A percentile compares a stretch with the other conserved stretches of the same genome.
Conservation (phyloP, 2,329 filamentous ascomycete species). For the Cytospora piceicola region DNA sequence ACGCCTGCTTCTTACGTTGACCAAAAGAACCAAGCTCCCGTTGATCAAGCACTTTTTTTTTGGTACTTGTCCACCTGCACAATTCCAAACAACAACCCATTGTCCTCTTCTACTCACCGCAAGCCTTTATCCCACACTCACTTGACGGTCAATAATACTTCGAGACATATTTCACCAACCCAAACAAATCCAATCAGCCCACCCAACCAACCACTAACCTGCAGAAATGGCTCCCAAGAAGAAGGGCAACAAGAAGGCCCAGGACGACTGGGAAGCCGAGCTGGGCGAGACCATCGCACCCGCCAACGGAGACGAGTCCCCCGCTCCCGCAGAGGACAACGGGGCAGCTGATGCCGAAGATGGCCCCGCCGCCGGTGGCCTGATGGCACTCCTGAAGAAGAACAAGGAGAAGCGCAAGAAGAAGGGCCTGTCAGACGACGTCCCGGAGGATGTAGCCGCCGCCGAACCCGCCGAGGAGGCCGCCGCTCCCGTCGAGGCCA, state of each 20-base stretch:
- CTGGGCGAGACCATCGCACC: constrained; percentile 78
- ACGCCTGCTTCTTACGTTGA: background rate
- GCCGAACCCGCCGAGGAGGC: constrained; percentile 54
- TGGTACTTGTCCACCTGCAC: constrained; percentile 1
- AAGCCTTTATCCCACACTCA: background rate
- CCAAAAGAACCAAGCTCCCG: background rate
- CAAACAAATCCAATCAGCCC: background rate
- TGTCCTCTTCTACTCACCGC: background rate
- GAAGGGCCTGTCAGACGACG: constrained; percentile 77
- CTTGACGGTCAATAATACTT: background rate
- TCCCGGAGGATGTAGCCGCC: constrained; percentile 64
- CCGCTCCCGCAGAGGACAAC: constrained; percentile 47
- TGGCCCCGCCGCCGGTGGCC: constrained; percentile 60
- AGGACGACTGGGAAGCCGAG: constrained; percentile 94
- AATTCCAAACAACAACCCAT: constrained; percentile 9
- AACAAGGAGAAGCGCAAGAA: constrained; percentile 88
- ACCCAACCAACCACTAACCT: background rate
- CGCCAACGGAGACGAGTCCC: constrained; percentile 51
- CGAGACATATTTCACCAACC: background rate
- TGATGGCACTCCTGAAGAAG: constrained; percentile 81
- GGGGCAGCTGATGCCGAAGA: constrained; percentile 57
- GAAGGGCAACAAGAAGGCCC: constrained; percentile 81
- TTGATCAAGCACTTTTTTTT: background rate
- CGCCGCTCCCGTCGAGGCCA: constrained; percentile 81
- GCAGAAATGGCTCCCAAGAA: constrained; percentile 87